Conservation (phyloP, 495 filamentous ascomycete species). For the Penicillium flavigenum region DNA sequence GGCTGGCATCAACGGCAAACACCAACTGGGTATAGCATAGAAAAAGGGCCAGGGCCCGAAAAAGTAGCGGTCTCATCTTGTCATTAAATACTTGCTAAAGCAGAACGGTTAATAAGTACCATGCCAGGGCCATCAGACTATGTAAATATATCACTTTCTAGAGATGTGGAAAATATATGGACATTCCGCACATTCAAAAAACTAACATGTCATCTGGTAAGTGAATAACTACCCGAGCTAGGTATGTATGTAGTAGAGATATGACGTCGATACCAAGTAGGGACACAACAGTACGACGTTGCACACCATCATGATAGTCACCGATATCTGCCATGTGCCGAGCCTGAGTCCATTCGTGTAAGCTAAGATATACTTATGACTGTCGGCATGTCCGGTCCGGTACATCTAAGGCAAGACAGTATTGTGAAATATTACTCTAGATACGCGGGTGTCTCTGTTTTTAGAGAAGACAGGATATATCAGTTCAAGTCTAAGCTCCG, state of each 20-base stretch:
- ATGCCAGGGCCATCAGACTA: neutral
- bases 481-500: too few relatives aligned
- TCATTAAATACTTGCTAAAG: neutral
- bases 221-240: neutral
- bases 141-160: neutral
- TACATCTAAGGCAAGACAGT: too few relatives aligned
- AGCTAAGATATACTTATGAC: too few relatives aligned
- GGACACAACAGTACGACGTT: slow-evolving; percentile 2
- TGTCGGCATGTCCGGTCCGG: too few relatives aligned
- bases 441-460: too few relatives aligned
- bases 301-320: neutral
- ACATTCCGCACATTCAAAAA: neutral
- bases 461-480: too few relatives aligned
- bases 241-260: neutral
- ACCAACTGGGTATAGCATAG: slow-evolving; percentile 8
- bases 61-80: slow-evolving; percentile 16
- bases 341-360: too few relatives aligned
- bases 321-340: neutral
- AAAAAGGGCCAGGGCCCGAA: slow-evolving; percentile 17
- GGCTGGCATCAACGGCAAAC: slow-evolving; percentile 2
- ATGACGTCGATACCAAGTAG: neutral
- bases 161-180: neutral
- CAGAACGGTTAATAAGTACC: too few relatives aligned
- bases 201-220: neutral
- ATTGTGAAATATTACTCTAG: too few relatives aligned